Evolutionary conservation across 2,329 filamentous ascomycete genomes (phyloP).

Genomic region (Beauveria bassiana): DNA sequence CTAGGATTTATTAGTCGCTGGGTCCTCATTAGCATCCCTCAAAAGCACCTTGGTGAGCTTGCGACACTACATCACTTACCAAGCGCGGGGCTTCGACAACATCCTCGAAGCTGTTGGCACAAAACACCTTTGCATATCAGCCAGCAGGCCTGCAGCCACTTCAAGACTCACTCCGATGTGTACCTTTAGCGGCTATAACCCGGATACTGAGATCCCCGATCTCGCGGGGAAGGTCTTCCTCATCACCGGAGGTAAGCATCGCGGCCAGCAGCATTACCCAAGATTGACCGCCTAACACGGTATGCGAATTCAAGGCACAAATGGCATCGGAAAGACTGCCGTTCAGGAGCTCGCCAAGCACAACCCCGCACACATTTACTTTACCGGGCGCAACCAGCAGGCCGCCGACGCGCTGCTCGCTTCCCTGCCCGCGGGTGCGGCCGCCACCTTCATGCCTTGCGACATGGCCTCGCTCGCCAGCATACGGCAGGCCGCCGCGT

Average conservation of each 20-base stretch:
- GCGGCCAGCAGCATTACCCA: not conserved
- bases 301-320: conserved; percentile 24
- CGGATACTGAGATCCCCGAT: conserved; percentile 35
- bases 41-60: not conserved
- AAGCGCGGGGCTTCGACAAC: not conserved
- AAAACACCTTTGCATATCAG: not conserved
- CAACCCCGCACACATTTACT: conserved; percentile 43
- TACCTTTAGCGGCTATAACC: conserved; percentile 19
- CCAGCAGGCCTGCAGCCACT: not conserved
- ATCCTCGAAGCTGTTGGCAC: not conserved
- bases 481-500: conserved; percentile 34
- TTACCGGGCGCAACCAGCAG: conserved; percentile 40
- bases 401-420: conserved; percentile 36
- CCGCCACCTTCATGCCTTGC: conserved; percentile 30
- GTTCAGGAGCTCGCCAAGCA: conserved; percentile 28
- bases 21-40: not conserved
- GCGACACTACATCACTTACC: not conserved
- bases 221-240: conserved; percentile 41
- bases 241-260: conserved; percentile 38
- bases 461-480: conserved; percentile 43
- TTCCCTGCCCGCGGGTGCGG: conserved; percentile 16
- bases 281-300: not conserved
- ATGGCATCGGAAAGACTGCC: conserved; percentile 21
- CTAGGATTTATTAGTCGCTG: not conserved
- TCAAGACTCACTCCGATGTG: not conserved